Conservation (phyloP, 106 monocot species). For the Phalaenopsis equestris region DNA sequence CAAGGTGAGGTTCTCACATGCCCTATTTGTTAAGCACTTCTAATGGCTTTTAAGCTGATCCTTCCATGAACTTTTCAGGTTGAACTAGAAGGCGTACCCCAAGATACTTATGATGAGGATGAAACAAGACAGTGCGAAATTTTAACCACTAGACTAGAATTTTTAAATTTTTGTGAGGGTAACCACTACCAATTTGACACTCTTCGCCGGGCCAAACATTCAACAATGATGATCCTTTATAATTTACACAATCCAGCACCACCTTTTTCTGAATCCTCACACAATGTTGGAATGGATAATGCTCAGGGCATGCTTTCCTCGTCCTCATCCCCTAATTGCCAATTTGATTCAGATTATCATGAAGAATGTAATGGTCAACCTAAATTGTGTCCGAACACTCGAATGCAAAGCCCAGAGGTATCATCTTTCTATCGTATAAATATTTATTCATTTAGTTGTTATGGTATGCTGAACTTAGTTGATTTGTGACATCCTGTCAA, state of each 20-base stretch:
- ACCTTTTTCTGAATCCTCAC: conserved; percentile 10
- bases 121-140: conserved; percentile 24
- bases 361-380: conserved; percentile 2
- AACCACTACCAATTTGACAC: conserved; percentile 57
- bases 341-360: conserved; percentile 1
- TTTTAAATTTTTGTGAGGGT: conserved; percentile 35
- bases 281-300: conserved; percentile 15
- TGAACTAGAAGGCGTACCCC: conserved; percentile 11
- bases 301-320: no score
- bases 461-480: no score
- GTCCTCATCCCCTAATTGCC: neutral
- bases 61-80: conserved; percentile 25
- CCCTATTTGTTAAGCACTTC: neutral
- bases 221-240: conserved; percentile 71
- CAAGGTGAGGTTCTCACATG: conserved; percentile 15
- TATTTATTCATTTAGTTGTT: no score
- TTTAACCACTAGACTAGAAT: conserved; percentile 35
- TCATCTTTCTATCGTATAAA: neutral
- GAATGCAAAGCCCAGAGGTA: neutral
- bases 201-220: conserved; percentile 57
- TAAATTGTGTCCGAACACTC: neutral
- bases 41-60: neutral
- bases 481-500: no score
- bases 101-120: conserved; percentile 34
- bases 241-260: conserved; percentile 27